These are phyloP conservation scores for Blastomyces emzantsi DNA, from an alignment of 2,329 filamentous ascomycete species.

Conservation along the genomic window DNA sequence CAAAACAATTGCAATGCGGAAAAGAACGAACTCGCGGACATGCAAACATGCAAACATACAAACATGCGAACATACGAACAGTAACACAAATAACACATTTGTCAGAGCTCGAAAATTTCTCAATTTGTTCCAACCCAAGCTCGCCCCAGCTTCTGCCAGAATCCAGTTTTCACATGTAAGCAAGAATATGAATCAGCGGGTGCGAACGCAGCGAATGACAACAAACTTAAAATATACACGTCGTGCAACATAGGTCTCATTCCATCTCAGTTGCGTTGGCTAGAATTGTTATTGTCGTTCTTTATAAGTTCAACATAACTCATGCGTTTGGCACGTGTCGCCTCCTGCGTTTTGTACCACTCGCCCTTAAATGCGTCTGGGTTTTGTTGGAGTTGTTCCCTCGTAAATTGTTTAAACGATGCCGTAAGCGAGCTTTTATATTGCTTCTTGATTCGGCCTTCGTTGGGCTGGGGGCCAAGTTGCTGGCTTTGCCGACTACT, in stretches of 20 bases:
- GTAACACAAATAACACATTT: neutral
- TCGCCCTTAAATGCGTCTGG: neutral
- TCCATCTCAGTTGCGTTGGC: neutral
- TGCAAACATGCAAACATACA: too few relatives aligned
- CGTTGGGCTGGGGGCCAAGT: neutral
- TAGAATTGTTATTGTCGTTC: neutral
- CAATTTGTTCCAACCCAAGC: neutral
- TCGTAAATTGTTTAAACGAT: neutral
- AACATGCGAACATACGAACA: too few relatives aligned
- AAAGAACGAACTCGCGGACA: neutral
- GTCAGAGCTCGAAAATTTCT: neutral
- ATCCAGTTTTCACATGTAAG: neutral
- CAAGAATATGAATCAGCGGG: too few relatives aligned
- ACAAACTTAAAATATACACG: neutral
- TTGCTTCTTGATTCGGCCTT: neutral
- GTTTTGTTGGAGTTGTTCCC: neutral
- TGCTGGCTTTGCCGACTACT: neutral
- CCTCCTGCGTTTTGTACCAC: neutral
- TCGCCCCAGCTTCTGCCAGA: neutral
- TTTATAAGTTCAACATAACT: neutral
- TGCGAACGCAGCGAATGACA: neutral
- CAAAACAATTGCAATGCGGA: neutral
- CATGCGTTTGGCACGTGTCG: neutral
- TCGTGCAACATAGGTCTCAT: neutral
- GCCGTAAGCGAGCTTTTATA: constrained; percentile 1